Percentiles rank a stretch among this genome's conserved stretches.
Evolutionary conservation across 345 rosid genomes (phyloP).

Genomic region (Euclidium syriacum): DNA sequence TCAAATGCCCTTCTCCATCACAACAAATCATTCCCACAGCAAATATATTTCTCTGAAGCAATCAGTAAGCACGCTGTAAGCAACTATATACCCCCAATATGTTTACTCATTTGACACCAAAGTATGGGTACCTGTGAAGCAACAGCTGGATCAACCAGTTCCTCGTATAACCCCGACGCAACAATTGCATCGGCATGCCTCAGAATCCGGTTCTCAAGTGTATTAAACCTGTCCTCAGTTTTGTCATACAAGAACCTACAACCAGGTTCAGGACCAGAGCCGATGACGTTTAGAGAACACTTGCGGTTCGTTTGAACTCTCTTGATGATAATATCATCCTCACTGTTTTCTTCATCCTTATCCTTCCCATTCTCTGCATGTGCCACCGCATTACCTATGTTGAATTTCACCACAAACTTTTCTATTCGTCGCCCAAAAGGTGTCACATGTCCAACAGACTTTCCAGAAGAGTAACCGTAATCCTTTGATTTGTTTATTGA

Average conservation of each 20-base stretch:
- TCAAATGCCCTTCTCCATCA: conserved; percentile 91
- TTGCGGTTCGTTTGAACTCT: conserved; percentile 52
- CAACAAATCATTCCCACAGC: conserved; percentile 91
- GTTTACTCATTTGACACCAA: neutral
- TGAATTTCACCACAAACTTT: conserved; percentile 64
- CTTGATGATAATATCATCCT: conserved; percentile 66
- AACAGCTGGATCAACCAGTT: conserved; percentile 73
- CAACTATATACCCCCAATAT: conserved; percentile 8
- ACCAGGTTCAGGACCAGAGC: conserved; percentile 64
- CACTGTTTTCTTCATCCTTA: conserved; percentile 36
- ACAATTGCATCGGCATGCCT: conserved; percentile 48
- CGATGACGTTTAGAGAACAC: conserved; percentile 56
- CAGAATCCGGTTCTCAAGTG: conserved; percentile 62
- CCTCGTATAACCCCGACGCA: conserved; percentile 63
- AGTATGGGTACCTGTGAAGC: conserved; percentile 76
- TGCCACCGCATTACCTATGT: conserved; percentile 39
- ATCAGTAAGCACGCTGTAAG: conserved; percentile 29
- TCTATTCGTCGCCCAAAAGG: conserved; percentile 71
- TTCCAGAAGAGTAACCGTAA: conserved; percentile 59
- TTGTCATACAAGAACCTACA: conserved; percentile 87
- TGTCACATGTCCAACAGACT: conserved; percentile 51
- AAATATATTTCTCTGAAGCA: conserved; percentile 71
- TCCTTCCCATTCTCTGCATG: conserved; percentile 33
- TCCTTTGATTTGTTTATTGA: conserved; percentile 36
- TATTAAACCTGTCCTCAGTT: conserved; percentile 79